These are phyloP conservation scores for Penicillium simplicissimum DNA, from an alignment of 495 filamentous ascomycete genomes.

Conservation along the genomic window DNA sequence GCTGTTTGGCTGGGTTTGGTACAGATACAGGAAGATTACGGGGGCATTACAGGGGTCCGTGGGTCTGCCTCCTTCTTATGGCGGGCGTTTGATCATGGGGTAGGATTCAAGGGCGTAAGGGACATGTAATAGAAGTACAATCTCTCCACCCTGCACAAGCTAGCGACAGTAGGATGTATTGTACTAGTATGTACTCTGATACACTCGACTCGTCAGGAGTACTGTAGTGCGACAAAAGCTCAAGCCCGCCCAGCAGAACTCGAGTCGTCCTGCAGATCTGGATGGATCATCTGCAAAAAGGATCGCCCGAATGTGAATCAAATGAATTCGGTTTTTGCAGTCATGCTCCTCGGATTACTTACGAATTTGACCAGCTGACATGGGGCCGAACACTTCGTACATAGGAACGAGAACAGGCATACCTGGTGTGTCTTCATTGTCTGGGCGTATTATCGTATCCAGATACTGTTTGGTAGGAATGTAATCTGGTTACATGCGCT, in stretches of 20 bases:
- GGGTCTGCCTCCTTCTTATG: background rate
- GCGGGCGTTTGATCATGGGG: background rate
- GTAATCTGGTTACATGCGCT: background rate
- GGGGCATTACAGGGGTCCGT: background rate
- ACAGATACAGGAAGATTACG: background rate
- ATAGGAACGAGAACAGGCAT: background rate
- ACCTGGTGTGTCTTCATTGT: background rate
- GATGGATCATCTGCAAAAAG: conserved; percentile 3
- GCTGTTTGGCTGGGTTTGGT: background rate
- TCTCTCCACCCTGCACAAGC: background rate
- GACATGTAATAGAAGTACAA: background rate
- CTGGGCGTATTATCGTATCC: background rate
- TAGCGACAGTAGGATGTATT: too few species aligned
- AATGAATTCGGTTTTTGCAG: background rate
- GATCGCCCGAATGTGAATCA: background rate
- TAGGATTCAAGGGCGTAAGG: background rate
- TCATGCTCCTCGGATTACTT: background rate
- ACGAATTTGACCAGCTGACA: background rate
- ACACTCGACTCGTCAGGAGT: background rate
- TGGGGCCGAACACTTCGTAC: background rate
- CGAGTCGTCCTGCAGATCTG: background rate
- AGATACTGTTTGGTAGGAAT: background rate
- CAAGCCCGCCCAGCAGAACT: conserved; percentile 1
- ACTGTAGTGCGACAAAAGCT: conserved; percentile 15
- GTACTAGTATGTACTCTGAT: background rate